phyloP scores from a whole-genome alignment of 1,284 basidiomycete species.

The Takashimella koratensis region DNA sequence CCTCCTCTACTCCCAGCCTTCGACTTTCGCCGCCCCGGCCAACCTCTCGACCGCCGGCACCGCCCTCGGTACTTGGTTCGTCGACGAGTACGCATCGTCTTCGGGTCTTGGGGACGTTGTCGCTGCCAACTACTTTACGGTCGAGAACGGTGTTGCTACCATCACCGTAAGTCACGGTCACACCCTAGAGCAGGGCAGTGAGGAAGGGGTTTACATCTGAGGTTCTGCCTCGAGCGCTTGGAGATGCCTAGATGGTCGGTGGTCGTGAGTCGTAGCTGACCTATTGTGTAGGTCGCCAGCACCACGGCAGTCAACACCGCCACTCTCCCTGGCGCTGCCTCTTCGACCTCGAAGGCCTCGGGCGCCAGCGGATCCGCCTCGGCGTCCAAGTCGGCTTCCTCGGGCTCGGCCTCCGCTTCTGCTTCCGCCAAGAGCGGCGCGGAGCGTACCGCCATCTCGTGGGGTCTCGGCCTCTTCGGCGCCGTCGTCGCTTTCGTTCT shows the following conservation, averaged over 20 bases:
- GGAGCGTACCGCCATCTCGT: not conserved
- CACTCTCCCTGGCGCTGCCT: constrained; percentile 51
- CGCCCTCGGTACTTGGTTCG: constrained; percentile 59
- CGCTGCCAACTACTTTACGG: constrained; percentile 64
- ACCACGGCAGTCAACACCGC: constrained; percentile 64
- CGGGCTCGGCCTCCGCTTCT: constrained; percentile 15
- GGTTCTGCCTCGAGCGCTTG: not conserved
- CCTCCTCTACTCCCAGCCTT: constrained; percentile 16
- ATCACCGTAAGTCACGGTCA: constrained; percentile 51
- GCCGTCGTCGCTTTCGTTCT: constrained; percentile 1
- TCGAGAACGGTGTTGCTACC: constrained; percentile 64
- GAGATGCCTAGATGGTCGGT: too few relatives aligned
- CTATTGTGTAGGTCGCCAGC: constrained; percentile 38
- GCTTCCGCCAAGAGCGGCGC: constrained; percentile 6
- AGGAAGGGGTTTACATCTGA: not conserved
- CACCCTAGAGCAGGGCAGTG: too few relatives aligned
- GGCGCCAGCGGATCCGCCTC: constrained; percentile 7
- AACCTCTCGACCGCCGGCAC: constrained; percentile 57
- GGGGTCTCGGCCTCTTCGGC: not conserved
- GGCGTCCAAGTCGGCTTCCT: constrained; percentile 7
- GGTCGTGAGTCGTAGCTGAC: not conserved
- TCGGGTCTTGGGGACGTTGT: constrained; percentile 45
- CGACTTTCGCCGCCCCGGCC: constrained; percentile 60
- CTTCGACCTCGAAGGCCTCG: constrained; percentile 17
- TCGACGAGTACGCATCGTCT: constrained; percentile 36